Evolutionary conservation across 768 basidiomycete genomes (phyloP), one percentile per base, ranked within the genome.

Genomic region (Hortiboletus campestris): DNA sequence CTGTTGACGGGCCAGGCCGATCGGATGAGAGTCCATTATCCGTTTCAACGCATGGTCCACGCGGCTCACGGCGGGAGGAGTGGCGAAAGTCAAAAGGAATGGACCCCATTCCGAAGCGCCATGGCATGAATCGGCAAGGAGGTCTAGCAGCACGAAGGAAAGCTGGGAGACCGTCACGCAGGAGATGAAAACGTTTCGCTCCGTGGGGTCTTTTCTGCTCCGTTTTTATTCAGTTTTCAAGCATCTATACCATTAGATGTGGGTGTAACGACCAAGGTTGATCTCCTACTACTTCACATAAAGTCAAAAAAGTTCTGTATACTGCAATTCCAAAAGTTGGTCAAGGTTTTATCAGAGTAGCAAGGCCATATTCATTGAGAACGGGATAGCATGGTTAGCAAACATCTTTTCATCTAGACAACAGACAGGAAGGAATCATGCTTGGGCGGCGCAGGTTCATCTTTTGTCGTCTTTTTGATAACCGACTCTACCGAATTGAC

Each of bases 41-140:
- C 20, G 78, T 94, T 58, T 94, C 92, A 10, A 95, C 93, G 3
- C 90, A 94, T 63, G 93, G 92, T 13, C 81, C 86, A 3, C 83
- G 91, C 32, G 76, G 79, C 47, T 88, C 89, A 46, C 77, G 93
- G 56, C 78, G 89, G 59, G 92, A 93, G 67, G 78, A 84, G 60
- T 95, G 93, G 93, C 76, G 91, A 67, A 74, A 74, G 53, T 86
- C 91, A 22, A 95, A 93, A 68, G 93, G 93, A 31, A 65, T 90
- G 70, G 65, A 75, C 9, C 72, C 84, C 25, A 68, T 80, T 60
- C 76, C 81, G 9, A 76, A 76, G 57, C 67, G 78, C 10, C 75
- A 68, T 39, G 82, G 80, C 34, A 80, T 85, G 78, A 90, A 89
- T 64, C 79, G 84, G 36, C 86, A 90, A 66, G 89, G 88, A 32